Conservation (phyloP, 2,329 filamentous ascomycete genomes). For the Diaporthe caulivora region DNA sequence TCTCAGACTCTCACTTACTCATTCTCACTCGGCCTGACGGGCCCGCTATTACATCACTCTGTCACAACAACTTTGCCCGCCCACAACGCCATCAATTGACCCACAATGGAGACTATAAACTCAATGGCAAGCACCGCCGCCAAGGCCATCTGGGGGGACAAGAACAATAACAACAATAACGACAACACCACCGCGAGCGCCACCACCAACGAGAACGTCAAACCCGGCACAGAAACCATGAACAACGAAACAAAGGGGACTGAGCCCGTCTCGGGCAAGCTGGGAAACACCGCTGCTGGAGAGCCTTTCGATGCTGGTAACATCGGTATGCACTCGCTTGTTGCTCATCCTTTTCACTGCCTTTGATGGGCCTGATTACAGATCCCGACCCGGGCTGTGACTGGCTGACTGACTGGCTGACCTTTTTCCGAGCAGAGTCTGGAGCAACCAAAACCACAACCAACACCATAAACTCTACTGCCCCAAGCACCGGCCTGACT, state of each 20-base stretch:
- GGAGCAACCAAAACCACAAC: conserved; percentile 15
- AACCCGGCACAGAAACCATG: conserved; percentile 55
- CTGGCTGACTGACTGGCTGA: neutral
- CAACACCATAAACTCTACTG: neutral
- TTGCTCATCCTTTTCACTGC: no score
- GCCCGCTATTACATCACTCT: conserved; percentile 17
- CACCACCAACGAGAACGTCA: conserved; percentile 38
- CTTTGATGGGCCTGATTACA: neutral
- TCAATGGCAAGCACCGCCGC: conserved; percentile 64
- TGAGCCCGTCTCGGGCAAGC: conserved; percentile 80
- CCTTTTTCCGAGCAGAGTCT: neutral
- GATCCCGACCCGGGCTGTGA: neutral
- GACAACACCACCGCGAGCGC: neutral
- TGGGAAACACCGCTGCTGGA: conserved; percentile 74
- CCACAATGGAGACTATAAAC: conserved; percentile 74
- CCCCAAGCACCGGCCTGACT: conserved; percentile 5
- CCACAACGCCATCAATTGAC: conserved; percentile 1
- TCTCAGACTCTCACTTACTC: neutral
- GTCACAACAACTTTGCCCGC: neutral
- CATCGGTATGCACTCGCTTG: conserved; percentile 56
- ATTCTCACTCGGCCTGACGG: neutral
- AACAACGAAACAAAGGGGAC: conserved; percentile 52
- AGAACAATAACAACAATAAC: conserved; percentile 42
- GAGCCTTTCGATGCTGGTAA: conserved; percentile 88
- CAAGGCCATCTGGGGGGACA: conserved; percentile 62